Conservation (phyloP, 768 basidiomycete species). For the Lyophyllum shimeji region DNA sequence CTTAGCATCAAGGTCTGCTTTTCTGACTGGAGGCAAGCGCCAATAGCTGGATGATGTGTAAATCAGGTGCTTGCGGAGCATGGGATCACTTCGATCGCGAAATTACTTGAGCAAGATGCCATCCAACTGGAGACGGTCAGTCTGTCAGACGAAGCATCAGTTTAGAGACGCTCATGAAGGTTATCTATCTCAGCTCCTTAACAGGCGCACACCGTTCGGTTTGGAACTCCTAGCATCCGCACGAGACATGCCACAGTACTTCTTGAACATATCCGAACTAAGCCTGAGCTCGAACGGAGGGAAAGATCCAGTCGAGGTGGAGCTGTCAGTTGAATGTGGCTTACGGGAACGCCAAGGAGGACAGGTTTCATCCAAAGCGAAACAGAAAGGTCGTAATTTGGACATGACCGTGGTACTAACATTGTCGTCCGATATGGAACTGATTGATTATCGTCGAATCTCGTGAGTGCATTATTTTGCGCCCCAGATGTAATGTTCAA, state of each 20-base stretch:
- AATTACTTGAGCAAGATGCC: conserved; percentile 55
- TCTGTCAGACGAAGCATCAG: conserved; percentile 3
- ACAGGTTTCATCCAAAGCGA: conserved; percentile 30
- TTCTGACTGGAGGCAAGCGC: background rate
- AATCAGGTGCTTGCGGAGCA: conserved; percentile 72
- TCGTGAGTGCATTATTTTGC: conserved; percentile 43
- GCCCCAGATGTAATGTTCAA: background rate
- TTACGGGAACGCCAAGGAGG: conserved; percentile 30
- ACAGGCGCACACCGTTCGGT: conserved; percentile 75
- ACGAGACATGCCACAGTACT: conserved; percentile 67
- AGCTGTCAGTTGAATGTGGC: conserved; percentile 59
- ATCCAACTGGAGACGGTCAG: conserved; percentile 63
- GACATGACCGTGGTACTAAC: conserved; percentile 76
- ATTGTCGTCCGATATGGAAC: conserved; percentile 70
- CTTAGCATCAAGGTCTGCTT: conserved; percentile 13
- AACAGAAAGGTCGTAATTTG: conserved; percentile 38
- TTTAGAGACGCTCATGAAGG: too few species aligned
- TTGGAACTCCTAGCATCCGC: conserved; percentile 61
- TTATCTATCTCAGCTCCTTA: conserved; percentile 79
- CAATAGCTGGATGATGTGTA: conserved; percentile 6
- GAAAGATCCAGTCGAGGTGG: conserved; percentile 53
- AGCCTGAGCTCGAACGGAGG: conserved; percentile 43
- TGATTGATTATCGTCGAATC: conserved; percentile 80
- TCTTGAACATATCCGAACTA: conserved; percentile 49
- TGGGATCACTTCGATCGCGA: conserved; percentile 63